phyloP scores from a whole-genome alignment of 1,139 yeast species.

The Candida sp. region DNA sequence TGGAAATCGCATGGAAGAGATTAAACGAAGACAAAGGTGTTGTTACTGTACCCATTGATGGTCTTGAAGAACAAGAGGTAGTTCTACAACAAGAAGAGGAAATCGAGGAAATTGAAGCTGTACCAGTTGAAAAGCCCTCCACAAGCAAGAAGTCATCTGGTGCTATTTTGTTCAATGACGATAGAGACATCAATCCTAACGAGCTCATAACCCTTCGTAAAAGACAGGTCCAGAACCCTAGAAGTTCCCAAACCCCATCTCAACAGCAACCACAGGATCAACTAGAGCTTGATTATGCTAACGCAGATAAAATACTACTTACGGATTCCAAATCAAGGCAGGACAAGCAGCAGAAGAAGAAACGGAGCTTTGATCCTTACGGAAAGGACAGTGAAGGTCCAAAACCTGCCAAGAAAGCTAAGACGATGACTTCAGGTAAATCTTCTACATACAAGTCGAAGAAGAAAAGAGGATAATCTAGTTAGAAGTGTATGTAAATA shows the following conservation, averaged over 20 bases:
- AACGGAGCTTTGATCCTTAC: slow-evolving; percentile 67
- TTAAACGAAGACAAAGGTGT: slow-evolving; percentile 19
- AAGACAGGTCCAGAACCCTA: slow-evolving; percentile 17
- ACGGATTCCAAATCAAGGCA: slow-evolving; percentile 23
- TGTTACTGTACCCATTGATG: slow-evolving; percentile 12
- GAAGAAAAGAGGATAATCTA: slow-evolving; percentile 19
- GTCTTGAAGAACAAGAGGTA: slow-evolving; percentile 19
- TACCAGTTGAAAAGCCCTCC: not conserved
- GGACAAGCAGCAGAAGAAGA: slow-evolving; percentile 31
- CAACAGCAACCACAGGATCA: slow-evolving; percentile 14
- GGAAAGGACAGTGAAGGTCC: slow-evolving; percentile 52
- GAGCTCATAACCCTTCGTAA: slow-evolving; percentile 61
- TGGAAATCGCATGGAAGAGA: slow-evolving; percentile 19
- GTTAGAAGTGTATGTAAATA: not conserved
- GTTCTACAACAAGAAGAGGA: slow-evolving; percentile 8
- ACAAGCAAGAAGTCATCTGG: slow-evolving; percentile 1
- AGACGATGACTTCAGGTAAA: slow-evolving; percentile 46
- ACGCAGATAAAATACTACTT: slow-evolving; percentile 51
- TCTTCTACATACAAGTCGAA: slow-evolving; percentile 49
- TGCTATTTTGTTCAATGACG: slow-evolving; percentile 12
- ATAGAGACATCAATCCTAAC: slow-evolving; percentile 34
- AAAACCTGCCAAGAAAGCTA: slow-evolving; percentile 49
- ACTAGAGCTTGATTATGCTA: slow-evolving; percentile 49
- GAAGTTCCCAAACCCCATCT: slow-evolving; percentile 13
- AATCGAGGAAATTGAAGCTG: slow-evolving; percentile 5